phyloP scores from a whole-genome alignment of 345 rosid genomes.

The Cardamine resedifolia region DNA sequence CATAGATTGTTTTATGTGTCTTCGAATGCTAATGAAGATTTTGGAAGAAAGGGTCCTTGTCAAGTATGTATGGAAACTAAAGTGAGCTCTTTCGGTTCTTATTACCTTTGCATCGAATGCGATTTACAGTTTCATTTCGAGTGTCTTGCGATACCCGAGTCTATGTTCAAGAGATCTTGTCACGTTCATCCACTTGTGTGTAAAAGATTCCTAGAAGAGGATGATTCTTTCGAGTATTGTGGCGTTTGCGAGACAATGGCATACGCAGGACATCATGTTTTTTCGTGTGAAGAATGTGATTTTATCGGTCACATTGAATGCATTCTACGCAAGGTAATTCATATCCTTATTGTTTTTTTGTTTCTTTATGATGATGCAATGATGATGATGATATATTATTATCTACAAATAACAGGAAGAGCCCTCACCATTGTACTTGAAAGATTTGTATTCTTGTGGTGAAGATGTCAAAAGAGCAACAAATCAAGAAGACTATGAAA shows the following conservation, averaged over 20 bases:
- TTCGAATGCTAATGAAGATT: background rate
- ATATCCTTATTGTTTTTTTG: no score
- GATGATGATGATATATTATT: no score
- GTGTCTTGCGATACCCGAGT: conserved; percentile 27
- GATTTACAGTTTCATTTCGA: conserved; percentile 14
- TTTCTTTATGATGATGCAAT: no score
- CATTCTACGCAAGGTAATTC: conserved; percentile 20
- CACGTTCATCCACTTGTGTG: conserved; percentile 24
- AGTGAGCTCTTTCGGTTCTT: background rate
- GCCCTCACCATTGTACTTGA: conserved; percentile 13
- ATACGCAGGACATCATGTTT: conserved; percentile 10
- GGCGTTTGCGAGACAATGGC: conserved; percentile 20
- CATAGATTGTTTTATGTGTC: conserved; percentile 26
- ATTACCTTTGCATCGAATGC: conserved; percentile 25
- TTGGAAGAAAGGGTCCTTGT: background rate
- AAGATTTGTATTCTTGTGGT: conserved; percentile 18
- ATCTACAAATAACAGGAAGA: background rate
- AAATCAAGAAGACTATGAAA: background rate
- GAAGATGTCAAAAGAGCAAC: background rate
- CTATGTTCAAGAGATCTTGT: background rate
- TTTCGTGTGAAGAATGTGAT: conserved; percentile 24
- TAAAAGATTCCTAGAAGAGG: background rate
- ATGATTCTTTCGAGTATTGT: conserved; percentile 27
- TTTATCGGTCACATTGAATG: conserved; percentile 37
- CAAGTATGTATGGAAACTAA: background rate